Evolutionary conservation across 257 asterid species (phyloP).

Genomic region (Penstemon barbatus): DNA sequence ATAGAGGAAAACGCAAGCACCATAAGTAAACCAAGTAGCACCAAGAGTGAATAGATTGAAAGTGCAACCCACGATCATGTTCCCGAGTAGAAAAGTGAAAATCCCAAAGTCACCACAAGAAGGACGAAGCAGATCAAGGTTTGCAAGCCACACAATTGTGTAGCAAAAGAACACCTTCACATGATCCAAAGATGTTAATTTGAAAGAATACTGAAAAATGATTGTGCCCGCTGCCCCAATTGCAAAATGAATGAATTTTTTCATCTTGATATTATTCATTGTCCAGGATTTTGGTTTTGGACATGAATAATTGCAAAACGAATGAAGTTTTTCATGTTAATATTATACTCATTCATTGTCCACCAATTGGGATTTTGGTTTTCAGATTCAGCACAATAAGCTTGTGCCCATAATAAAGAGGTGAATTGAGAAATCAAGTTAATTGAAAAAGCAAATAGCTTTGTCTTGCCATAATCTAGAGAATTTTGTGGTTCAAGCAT

Average conservation of each 20-base stretch:
- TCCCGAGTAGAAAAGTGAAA: constrained; percentile 23
- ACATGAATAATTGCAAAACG: no score
- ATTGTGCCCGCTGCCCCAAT: constrained; percentile 22
- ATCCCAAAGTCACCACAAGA: constrained; percentile 16
- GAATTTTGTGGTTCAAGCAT: no score
- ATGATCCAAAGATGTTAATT: constrained; percentile 16
- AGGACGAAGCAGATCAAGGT: constrained; percentile 11
- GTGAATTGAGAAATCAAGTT: background rate
- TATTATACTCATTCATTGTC: no score
- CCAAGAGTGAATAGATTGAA: background rate
- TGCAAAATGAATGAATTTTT: background rate
- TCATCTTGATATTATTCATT: no score
- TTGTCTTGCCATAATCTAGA: no score
- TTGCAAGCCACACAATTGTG: constrained; percentile 18
- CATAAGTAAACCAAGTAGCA: no score
- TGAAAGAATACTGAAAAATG: no score
- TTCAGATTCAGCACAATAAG: background rate
- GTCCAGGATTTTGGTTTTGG: no score
- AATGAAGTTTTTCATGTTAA: background rate
- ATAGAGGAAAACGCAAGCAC: no score
- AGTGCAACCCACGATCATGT: constrained; percentile 28
- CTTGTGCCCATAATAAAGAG: no score
- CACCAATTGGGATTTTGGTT: no score
- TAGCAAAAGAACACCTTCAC: constrained; percentile 27
- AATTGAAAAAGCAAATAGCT: background rate